A percentile compares a stretch with the other conserved stretches of the same genome.
Conservation (phyloP, 2,329 filamentous ascomycete genomes). For the Pseudogymnoascus sp. region DNA sequence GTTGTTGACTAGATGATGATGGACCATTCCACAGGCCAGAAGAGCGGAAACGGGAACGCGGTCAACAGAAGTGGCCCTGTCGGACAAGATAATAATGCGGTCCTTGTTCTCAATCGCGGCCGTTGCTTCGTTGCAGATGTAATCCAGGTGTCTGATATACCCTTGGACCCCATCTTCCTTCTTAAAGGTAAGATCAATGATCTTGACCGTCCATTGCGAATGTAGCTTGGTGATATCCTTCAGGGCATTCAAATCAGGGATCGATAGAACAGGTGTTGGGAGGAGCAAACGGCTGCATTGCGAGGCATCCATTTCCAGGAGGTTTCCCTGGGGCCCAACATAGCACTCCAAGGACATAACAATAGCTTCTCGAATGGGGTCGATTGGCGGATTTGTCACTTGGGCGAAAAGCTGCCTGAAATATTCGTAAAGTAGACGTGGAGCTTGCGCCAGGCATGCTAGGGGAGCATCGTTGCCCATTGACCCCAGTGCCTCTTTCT, state of each 20-base stretch:
- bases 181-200: slow-evolving; percentile 87
- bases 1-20: slow-evolving; percentile 91
- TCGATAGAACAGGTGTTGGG: slow-evolving; percentile 80
- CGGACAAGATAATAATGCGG: slow-evolving; percentile 82
- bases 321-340: slow-evolving; percentile 89
- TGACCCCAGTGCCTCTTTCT: slow-evolving; percentile 92
- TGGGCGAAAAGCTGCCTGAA: slow-evolving; percentile 97
- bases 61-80: slow-evolving; percentile 75
- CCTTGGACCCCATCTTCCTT: slow-evolving; percentile 76
- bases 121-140: slow-evolving; percentile 78
- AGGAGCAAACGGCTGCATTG: slow-evolving; percentile 83
- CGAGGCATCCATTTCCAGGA: slow-evolving; percentile 84
- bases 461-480: slow-evolving; percentile 97
- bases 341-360: slow-evolving; percentile 98
- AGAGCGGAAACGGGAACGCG: slow-evolving; percentile 81
- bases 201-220: slow-evolving; percentile 78
- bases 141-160: slow-evolving; percentile 80
- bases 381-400: slow-evolving; percentile 95
- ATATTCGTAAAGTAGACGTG: slow-evolving; percentile 87
- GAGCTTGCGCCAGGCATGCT: slow-evolving; percentile 83
- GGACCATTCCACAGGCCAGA: slow-evolving; percentile 84
- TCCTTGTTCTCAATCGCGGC: slow-evolving; percentile 76
- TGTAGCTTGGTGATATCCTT: slow-evolving; percentile 68
- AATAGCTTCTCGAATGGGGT: slow-evolving; percentile 93
- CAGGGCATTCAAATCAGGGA: slow-evolving; percentile 83